Base-by-base conservation (phyloP, 2,329 filamentous ascomycete genomes). In the Ascochyta viciae-villosae region DNA sequence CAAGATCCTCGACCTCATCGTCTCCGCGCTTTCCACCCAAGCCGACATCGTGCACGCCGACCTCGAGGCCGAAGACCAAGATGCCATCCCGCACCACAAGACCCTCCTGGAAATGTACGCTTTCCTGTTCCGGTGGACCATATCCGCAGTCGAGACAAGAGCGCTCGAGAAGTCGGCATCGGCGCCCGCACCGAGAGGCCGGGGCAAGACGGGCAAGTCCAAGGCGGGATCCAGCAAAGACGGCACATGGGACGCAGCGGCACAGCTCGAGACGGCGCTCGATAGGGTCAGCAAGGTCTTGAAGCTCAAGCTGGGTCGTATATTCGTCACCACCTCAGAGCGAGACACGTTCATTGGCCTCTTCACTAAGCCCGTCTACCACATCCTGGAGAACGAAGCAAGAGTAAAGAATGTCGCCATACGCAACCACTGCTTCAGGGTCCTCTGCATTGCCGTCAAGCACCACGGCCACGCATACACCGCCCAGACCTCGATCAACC, bases 401-500 rank as follows among this genome's bases (percentile, higher is more conserved):
- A 86, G 95, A 58, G 89, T 93, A 62, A 99, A 98, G 81, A 90
- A 85, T 68, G 95, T 88, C 24, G 82, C 89, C 4, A 94, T 98
- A 59, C 87, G 93, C 43, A 98, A 98, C 91, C 93, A 98, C 78
- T 91, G 90, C 54, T 99, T 97, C 83, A 96, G 96, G 76, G 92
- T 98, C 19, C 81, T 99, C 7, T 99, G 95, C 72, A 91, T 98
- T 66, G 93, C 96, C 33, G 88, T 99, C 57, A 99, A 99, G 79
- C 93, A 98, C 72, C 95, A 99, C 73, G 95, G 95, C 1, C 95
- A 99, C 76, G 95, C 90, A 64, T 97, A 96, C 74, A 93, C 91
- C 47, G 95, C 95, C 1, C 95, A 99, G 82, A 98, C 96, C 43
- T 96, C 93, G 41, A 96, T 99, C 69, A 93, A 98, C 50, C 95